Evolutionary conservation across 108 stramenopile genomes (phyloP).

Genomic region (Fragilariopsis cylindrus): DNA sequence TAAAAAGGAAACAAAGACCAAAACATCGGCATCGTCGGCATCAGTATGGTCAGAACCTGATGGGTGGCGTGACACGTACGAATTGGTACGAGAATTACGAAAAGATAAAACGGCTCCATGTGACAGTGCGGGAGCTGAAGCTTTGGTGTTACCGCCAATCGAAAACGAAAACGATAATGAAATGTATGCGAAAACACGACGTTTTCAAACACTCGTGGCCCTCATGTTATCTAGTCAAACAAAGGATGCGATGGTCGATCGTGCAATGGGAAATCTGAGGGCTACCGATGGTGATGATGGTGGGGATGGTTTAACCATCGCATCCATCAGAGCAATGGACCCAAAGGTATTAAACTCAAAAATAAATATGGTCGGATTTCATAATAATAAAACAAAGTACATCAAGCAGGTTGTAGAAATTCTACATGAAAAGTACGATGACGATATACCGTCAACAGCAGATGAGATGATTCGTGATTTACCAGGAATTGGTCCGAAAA

Average conservation of each 20-base stretch:
- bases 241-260: constrained; percentile 88
- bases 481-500: constrained; percentile 91
- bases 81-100: constrained; percentile 78
- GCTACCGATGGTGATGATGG: constrained; percentile 36
- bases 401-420: constrained; percentile 72
- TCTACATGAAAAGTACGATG: constrained; percentile 58
- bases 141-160: constrained; percentile 38
- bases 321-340: constrained; percentile 47
- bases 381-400: constrained; percentile 92
- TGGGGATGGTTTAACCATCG: constrained; percentile 44
- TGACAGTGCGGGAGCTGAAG: constrained; percentile 79
- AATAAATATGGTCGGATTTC: constrained; percentile 86
- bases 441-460: constrained; percentile 79
- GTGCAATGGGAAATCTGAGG: constrained; percentile 72
- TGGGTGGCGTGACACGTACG: constrained; percentile 68
- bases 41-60: constrained; percentile 34
- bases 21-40: not conserved
- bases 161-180: constrained; percentile 1
- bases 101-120: constrained; percentile 80
- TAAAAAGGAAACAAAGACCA: constrained; percentile 12
- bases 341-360: constrained; percentile 57
- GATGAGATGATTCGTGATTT: constrained; percentile 66
- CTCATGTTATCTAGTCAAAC: constrained; percentile 91
- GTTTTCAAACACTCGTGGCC: constrained; percentile 81
- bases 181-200: constrained; percentile 40